Conservation (phyloP, 768 basidiomycete species). For the Trametes cingulata region DNA sequence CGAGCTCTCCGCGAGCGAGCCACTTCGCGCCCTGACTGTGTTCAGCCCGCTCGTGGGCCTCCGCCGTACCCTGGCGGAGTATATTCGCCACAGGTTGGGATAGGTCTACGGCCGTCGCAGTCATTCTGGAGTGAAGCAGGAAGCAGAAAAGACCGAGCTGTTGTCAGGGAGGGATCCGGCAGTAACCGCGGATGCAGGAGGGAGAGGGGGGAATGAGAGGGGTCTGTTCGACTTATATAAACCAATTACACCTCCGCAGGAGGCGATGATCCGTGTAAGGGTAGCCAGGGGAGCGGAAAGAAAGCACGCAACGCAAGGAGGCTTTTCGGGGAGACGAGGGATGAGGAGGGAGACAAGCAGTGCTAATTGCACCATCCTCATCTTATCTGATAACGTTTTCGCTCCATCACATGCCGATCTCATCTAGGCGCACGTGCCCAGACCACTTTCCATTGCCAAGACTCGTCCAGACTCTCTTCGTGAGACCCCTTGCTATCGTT, state of each 20-base stretch:
- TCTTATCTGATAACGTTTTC: conserved; percentile 20
- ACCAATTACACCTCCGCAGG: conserved; percentile 18
- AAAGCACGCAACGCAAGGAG: neutral
- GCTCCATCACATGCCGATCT: neutral
- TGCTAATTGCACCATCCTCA: conserved; percentile 5
- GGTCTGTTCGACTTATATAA: neutral
- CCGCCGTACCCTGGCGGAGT: conserved; percentile 40
- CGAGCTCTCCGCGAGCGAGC: conserved; percentile 58
- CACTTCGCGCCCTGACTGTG: conserved; percentile 57
- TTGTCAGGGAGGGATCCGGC: neutral
- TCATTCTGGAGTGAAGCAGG: neutral
- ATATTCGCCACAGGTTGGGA: conserved; percentile 38
- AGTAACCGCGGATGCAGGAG: neutral
- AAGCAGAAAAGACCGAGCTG: neutral
- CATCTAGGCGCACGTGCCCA: neutral
- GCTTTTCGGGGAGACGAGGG: neutral
- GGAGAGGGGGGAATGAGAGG: neutral
- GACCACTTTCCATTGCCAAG: neutral
- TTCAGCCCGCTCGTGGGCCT: conserved; percentile 59
- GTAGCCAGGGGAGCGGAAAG: neutral
- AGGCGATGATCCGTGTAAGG: conserved; percentile 6
- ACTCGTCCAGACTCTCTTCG: no score
- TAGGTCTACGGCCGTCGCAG: conserved; percentile 24
- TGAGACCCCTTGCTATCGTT: no score
- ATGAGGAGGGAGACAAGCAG: neutral